Conservation (phyloP, 1,139 yeast species). For the Zygoascus meyerae region DNA sequence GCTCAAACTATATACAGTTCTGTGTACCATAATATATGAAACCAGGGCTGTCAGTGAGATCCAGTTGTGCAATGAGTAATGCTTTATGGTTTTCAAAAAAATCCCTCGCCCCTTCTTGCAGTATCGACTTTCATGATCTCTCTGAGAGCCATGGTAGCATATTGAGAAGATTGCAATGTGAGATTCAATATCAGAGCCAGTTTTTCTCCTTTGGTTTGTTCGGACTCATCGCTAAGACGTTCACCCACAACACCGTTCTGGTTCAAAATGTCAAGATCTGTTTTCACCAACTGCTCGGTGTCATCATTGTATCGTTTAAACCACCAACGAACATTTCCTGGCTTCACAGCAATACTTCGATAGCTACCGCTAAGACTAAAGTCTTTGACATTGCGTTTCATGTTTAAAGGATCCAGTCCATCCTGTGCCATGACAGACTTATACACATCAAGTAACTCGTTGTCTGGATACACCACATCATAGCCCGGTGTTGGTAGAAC, state of each 20-base stretch:
- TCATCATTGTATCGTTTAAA: constrained; percentile 57
- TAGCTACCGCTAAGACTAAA: constrained; percentile 91
- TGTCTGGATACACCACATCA: constrained; percentile 76
- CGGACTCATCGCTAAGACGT: constrained; percentile 15
- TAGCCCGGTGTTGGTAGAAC: constrained; percentile 95
- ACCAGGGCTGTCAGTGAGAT: not conserved
- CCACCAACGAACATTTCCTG: constrained; percentile 57
- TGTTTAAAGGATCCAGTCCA: constrained; percentile 73
- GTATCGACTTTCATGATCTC: constrained; percentile 86
- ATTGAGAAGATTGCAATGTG: constrained; percentile 79
- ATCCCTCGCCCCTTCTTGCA: constrained; percentile 52
- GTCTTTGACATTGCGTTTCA: constrained; percentile 81
- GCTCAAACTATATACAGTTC: not conserved
- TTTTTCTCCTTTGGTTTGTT: constrained; percentile 42
- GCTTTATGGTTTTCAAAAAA: constrained; percentile 12
- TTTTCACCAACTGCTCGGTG: constrained; percentile 65
- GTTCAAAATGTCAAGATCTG: constrained; percentile 70
- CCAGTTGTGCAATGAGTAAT: too few relatives aligned
- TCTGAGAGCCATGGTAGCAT: constrained; percentile 96
- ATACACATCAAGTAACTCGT: constrained; percentile 60
- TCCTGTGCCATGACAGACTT: constrained; percentile 71
- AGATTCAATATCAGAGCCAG: constrained; percentile 70
- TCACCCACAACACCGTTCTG: constrained; percentile 29
- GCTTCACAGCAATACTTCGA: constrained; percentile 66
- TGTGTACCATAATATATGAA: not conserved